These are phyloP conservation scores for Citrullus colocynthis DNA, from an alignment of 306 rosid genomes.

Conservation along the genomic window DNA sequence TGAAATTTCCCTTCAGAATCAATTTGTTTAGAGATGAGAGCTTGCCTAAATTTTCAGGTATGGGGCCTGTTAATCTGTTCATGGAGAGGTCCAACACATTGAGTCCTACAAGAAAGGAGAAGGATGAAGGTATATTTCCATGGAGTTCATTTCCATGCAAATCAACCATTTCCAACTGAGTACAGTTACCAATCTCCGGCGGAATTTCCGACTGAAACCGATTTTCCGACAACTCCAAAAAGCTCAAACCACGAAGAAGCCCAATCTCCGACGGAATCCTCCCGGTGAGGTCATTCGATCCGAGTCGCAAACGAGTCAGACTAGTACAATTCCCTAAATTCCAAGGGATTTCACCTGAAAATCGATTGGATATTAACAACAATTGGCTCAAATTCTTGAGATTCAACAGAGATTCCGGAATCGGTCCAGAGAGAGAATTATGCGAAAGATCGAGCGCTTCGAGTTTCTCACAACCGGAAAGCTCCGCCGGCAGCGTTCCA, in stretches of 20 bases:
- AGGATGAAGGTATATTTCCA: conserved; percentile 64
- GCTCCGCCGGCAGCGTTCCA: conserved; percentile 68
- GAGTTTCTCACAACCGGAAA: conserved; percentile 69
- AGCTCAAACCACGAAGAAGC: conserved; percentile 43
- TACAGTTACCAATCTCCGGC: conserved; percentile 60
- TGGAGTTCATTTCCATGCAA: conserved; percentile 60
- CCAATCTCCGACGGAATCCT: conserved; percentile 69
- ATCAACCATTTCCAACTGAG: conserved; percentile 79
- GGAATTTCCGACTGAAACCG: conserved; percentile 53
- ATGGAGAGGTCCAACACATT: conserved; percentile 73
- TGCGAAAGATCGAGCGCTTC: conserved; percentile 87
- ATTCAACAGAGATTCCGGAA: conserved; percentile 64
- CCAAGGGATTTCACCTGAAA: conserved; percentile 67
- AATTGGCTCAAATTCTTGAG: conserved; percentile 69
- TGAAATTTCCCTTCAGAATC: conserved; percentile 46
- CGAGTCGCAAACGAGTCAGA: conserved; percentile 63
- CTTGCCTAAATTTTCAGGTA: conserved; percentile 55
- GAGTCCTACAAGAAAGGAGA: conserved; percentile 39
- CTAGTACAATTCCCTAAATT: conserved; percentile 64
- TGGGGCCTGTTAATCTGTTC: conserved; percentile 45
- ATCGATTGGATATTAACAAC: conserved; percentile 64
- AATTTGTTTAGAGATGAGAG: conserved; percentile 63
- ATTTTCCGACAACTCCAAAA: conserved; percentile 75
- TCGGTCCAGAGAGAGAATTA: conserved; percentile 54
- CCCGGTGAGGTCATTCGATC: conserved; percentile 73